These are phyloP conservation scores for Helenozyma baotianmanensis DNA, from an alignment of 805 yeast species.

Conservation along the genomic window DNA sequence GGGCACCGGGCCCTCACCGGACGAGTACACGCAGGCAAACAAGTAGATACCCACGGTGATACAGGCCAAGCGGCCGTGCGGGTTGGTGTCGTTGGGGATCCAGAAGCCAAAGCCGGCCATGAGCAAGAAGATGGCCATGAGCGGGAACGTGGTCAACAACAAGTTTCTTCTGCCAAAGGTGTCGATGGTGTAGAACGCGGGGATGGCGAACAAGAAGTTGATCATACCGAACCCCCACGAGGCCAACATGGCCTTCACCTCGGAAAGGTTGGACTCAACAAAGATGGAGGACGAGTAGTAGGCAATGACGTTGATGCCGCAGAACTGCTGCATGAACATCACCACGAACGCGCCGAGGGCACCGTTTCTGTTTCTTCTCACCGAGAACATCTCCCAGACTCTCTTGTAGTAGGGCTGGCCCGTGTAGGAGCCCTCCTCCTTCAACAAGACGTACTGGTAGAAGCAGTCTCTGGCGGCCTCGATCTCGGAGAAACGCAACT, in stretches of 20 bases:
- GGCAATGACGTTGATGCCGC: constrained; percentile 86
- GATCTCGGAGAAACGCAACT: constrained; percentile 43
- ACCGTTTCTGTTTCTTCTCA: constrained; percentile 82
- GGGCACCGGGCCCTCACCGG: constrained; percentile 88
- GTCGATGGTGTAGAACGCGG: constrained; percentile 79
- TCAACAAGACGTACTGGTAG: constrained; percentile 51
- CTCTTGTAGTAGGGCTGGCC: constrained; percentile 42
- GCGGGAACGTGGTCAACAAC: constrained; percentile 56
- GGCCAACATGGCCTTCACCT: constrained; percentile 63
- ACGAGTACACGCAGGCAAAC: constrained; percentile 68
- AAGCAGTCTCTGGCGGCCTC: constrained; percentile 65
- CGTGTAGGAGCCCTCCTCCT: constrained; percentile 55
- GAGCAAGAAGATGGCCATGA: constrained; percentile 56
- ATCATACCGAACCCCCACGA: constrained; percentile 85
- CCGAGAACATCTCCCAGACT: constrained; percentile 54
- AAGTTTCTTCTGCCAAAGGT: constrained; percentile 67
- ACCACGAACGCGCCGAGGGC: constrained; percentile 74
- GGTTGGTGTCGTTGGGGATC: constrained; percentile 43
- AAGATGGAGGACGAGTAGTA: constrained; percentile 79
- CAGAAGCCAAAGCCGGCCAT: constrained; percentile 70
- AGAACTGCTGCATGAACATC: constrained; percentile 88
- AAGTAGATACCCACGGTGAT: constrained; percentile 71
- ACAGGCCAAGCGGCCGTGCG: constrained; percentile 57
- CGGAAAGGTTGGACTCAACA: constrained; percentile 58
- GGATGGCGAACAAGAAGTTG: constrained; percentile 75